Evolutionary conservation across 2,329 filamentous ascomycete species (phyloP).

Genomic region (Talaromyces piceae): DNA sequence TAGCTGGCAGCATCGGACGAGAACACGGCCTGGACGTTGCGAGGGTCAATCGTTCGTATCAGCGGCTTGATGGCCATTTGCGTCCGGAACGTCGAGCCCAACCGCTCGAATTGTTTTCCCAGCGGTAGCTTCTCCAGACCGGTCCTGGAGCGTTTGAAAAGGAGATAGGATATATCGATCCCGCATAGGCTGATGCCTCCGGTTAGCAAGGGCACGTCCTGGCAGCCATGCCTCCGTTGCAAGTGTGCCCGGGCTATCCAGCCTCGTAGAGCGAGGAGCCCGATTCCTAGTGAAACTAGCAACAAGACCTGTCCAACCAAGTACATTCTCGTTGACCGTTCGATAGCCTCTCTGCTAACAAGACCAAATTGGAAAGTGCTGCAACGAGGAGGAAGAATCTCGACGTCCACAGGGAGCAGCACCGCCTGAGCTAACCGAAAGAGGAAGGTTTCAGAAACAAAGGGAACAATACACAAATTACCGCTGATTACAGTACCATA

Average conservation of each 20-base stretch:
- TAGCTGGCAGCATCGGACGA: constrained; percentile 76
- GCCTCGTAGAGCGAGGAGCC: not conserved
- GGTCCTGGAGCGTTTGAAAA: not conserved
- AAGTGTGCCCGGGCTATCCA: not conserved
- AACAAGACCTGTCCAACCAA: not conserved
- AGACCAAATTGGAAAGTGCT: not conserved
- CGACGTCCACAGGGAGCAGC: not conserved
- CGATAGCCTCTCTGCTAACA: not conserved
- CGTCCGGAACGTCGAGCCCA: constrained; percentile 8
- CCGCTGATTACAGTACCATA: not conserved
- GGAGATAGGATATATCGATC: constrained; percentile 1
- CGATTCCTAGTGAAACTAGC: not conserved
- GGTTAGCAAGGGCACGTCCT: constrained; percentile 2
- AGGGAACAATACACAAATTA: not conserved
- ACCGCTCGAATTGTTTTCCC: constrained; percentile 4
- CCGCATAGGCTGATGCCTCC: not conserved
- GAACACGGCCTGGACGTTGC: constrained; percentile 76
- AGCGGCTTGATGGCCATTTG: constrained; percentile 7
- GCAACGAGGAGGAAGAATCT: not conserved
- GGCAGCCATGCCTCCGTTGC: constrained; percentile 3
- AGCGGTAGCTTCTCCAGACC: constrained; percentile 4
- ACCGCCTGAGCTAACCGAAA: not conserved
- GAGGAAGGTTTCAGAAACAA: not conserved
- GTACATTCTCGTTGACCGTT: not conserved
- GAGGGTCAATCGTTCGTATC: constrained; percentile 45